A percentile compares a stretch with the other conserved stretches of the same genome.
Conservation (phyloP, 2,329 filamentous ascomycete genomes). For the Cercospora sojina region DNA sequence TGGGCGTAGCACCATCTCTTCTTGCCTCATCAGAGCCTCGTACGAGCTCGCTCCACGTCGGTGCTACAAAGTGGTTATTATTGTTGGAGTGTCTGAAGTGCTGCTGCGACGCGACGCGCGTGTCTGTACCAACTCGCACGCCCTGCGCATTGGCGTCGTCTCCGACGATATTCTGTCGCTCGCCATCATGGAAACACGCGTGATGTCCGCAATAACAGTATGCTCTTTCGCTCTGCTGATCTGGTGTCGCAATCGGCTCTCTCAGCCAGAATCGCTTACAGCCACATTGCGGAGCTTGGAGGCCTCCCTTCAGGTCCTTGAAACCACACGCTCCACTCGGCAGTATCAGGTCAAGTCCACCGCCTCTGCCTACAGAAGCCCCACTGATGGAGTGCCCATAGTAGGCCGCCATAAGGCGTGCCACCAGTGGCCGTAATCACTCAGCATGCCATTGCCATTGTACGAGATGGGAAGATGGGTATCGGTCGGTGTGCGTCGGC, state of each 20-base stretch:
- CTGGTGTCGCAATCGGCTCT: constrained; percentile 19
- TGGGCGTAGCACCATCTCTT: background rate
- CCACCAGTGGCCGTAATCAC: constrained; percentile 33
- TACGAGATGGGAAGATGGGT: background rate
- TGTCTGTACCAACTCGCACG: background rate
- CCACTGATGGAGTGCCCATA: constrained; percentile 25
- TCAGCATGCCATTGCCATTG: constrained; percentile 34
- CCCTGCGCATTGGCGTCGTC: background rate
- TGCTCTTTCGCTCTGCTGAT: constrained; percentile 36
- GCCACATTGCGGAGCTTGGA: constrained; percentile 49
- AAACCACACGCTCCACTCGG: constrained; percentile 56
- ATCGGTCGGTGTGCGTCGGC: constrained; percentile 7
- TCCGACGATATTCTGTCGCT: background rate
- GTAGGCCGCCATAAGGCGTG: constrained; percentile 38
- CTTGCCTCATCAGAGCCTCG: constrained; percentile 18
- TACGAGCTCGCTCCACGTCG: constrained; percentile 28
- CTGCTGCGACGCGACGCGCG: constrained; percentile 13
- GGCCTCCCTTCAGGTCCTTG: constrained; percentile 48
- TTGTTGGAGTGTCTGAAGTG: constrained; percentile 9
- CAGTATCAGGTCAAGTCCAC: constrained; percentile 34
- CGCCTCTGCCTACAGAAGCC: constrained; percentile 26
- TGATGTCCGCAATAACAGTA: constrained; percentile 58
- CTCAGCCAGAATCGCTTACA: constrained; percentile 55
- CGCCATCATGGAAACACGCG: constrained; percentile 53
- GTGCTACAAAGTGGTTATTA: constrained; percentile 19